These are phyloP conservation scores for Taxillus chinensis DNA, from an alignment of 164 flowering plant genomes.

Conservation along the genomic window DNA sequence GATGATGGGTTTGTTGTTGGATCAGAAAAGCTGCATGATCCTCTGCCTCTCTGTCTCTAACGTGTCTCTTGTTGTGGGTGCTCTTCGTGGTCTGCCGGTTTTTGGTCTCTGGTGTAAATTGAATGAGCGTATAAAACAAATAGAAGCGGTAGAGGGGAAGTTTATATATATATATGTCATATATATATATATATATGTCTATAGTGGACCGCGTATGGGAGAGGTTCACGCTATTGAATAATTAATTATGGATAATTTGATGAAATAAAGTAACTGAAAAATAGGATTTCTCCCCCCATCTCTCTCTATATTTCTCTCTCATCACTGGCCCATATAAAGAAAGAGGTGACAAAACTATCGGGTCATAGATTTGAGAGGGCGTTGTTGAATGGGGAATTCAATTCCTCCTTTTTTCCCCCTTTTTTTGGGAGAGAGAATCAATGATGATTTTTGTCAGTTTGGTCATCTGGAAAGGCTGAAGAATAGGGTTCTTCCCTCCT, in stretches of 20 bases:
- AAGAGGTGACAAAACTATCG: constrained; percentile 35
- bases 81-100: too few relatives aligned
- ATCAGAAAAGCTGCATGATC: constrained; percentile 3
- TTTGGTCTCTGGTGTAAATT: too few relatives aligned
- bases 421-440: not conserved
- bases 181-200: too few relatives aligned
- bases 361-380: constrained; percentile 39
- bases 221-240: too few relatives aligned
- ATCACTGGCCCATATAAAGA: constrained; percentile 8
- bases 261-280: constrained; percentile 9
- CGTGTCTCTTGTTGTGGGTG: too few relatives aligned
- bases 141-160: too few relatives aligned
- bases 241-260: constrained; percentile 1
- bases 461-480: not conserved
- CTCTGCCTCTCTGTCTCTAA: not conserved
- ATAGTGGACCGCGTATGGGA: too few relatives aligned
- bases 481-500: too few relatives aligned
- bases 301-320: constrained; percentile 6
- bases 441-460: not conserved
- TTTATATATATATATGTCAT: too few relatives aligned
- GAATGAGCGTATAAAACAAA: too few relatives aligned
- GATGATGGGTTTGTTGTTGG: not conserved
- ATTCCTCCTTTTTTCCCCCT: not conserved
- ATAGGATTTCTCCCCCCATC: not conserved
- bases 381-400: constrained; percentile 14